Evolutionary conservation across 2,329 filamentous ascomycete species (phyloP).

Genomic region (Aureobasidium sp.): DNA sequence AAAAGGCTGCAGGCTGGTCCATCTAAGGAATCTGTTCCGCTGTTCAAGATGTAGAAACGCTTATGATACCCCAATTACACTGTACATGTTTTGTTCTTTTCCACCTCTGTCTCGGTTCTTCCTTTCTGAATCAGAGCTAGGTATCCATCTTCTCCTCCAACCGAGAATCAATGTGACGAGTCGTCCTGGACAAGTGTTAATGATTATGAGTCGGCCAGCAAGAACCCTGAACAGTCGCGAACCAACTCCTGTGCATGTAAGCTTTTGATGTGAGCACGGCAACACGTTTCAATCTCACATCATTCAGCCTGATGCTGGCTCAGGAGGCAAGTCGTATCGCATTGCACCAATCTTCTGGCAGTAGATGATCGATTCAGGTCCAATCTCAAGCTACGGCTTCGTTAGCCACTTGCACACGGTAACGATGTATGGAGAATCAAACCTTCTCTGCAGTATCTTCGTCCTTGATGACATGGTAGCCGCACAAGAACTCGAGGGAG

Average conservation of each 20-base stretch:
- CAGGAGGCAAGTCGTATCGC: background rate
- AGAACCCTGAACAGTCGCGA: background rate
- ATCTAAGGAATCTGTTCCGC: slow-evolving; percentile 20
- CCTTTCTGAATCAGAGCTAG: background rate
- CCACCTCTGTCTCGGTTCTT: background rate
- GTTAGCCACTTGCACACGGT: background rate
- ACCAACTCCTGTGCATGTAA: background rate
- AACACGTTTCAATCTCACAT: background rate
- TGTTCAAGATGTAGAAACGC: background rate
- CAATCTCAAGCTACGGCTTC: background rate
- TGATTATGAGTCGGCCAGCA: too few relatives aligned
- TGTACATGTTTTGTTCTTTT: background rate
- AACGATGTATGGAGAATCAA: background rate
- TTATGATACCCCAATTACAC: slow-evolving; percentile 7
- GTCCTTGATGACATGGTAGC: background rate
- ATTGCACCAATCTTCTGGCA: background rate
- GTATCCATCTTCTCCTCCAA: background rate
- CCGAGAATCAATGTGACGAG: background rate
- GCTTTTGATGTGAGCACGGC: background rate
- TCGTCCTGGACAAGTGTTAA: background rate
- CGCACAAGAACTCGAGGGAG: background rate
- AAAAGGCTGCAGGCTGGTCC: slow-evolving; percentile 29
- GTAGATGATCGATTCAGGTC: background rate
- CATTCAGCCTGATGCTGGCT: background rate
- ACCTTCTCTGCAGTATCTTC: background rate